These are phyloP conservation scores for Camellia sinensis DNA, from an alignment of 148 eudicot genomes.

Conservation along the genomic window DNA sequence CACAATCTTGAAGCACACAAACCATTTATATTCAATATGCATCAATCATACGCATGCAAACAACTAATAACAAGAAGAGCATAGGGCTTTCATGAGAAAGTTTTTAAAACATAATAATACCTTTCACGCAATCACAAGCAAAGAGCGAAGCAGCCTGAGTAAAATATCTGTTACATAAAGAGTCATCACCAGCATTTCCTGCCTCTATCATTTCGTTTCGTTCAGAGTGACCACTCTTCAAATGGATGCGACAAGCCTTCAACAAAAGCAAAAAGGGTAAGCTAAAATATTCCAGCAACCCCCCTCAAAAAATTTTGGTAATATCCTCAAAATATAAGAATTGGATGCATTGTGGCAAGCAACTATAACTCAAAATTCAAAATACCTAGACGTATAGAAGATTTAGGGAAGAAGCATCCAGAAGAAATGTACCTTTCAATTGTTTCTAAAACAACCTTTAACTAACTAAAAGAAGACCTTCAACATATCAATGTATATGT, in stretches of 20 bases:
- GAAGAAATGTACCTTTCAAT: too few relatives aligned
- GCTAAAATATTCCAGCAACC: neutral
- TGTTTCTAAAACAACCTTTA: too few relatives aligned
- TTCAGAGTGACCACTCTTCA: constrained; percentile 59
- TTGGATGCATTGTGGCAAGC: neutral
- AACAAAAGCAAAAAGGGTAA: constrained; percentile 17
- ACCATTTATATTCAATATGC: neutral
- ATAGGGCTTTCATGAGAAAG: neutral
- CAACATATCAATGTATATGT: too few relatives aligned
- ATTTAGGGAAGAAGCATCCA: too few relatives aligned
- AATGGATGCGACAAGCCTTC: constrained; percentile 73
- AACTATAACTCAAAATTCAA: neutral
- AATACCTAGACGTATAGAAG: neutral
- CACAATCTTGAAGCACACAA: neutral
- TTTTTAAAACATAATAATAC: constrained; percentile 33
- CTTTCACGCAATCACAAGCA: constrained; percentile 41
- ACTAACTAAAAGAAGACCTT: too few relatives aligned
- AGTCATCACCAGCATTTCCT: constrained; percentile 41
- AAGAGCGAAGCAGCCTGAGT: constrained; percentile 44
- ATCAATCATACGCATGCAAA: neutral
- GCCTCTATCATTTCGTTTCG: constrained; percentile 44
- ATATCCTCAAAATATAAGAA: neutral
- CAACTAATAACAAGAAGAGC: neutral
- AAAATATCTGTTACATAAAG: constrained; percentile 56
- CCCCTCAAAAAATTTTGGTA: neutral